A percentile compares a stretch with the other conserved stretches of the same genome.
These are phyloP conservation scores for Globisporangium okanoganense DNA, from an alignment of 352 stramenopile species.

Conservation along the genomic window DNA sequence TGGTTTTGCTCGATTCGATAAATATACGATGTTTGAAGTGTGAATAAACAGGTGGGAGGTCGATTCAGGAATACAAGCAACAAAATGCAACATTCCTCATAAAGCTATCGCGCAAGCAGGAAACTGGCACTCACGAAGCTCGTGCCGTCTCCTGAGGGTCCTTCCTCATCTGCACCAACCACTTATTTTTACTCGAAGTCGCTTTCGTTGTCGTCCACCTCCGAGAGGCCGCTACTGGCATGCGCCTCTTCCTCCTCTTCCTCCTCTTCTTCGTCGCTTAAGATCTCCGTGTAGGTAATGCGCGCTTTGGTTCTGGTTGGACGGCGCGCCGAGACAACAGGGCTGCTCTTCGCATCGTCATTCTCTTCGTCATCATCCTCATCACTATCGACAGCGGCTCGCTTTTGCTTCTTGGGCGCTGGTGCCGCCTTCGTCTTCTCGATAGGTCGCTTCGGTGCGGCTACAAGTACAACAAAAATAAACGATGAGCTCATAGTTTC, in stretches of 20 bases:
- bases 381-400: conserved; percentile 6
- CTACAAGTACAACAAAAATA: neutral
- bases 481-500: neutral
- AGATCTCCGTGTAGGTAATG: conserved; percentile 52
- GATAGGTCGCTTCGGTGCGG: conserved; percentile 6
- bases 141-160: neutral
- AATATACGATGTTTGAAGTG: neutral
- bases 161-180: neutral
- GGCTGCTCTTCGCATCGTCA: conserved; percentile 8
- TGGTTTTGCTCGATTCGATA: too few relatives aligned
- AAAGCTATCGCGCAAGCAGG: neutral
- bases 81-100: neutral
- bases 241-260: conserved; percentile 35
- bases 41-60: too few relatives aligned
- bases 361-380: conserved; percentile 19
- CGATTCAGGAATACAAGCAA: neutral
- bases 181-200: conserved; percentile 38
- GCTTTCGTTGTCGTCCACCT: conserved; percentile 50
- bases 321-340: conserved; percentile 24
- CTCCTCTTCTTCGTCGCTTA: conserved; percentile 40
- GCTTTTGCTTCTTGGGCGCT: conserved; percentile 35
- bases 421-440: conserved; percentile 16
- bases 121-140: neutral
- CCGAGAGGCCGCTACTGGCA: conserved; percentile 39
- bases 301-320: conserved; percentile 31